phyloP scores from a whole-genome alignment of 176 grass and related monocot species.

The Aegilops bicornis region DNA sequence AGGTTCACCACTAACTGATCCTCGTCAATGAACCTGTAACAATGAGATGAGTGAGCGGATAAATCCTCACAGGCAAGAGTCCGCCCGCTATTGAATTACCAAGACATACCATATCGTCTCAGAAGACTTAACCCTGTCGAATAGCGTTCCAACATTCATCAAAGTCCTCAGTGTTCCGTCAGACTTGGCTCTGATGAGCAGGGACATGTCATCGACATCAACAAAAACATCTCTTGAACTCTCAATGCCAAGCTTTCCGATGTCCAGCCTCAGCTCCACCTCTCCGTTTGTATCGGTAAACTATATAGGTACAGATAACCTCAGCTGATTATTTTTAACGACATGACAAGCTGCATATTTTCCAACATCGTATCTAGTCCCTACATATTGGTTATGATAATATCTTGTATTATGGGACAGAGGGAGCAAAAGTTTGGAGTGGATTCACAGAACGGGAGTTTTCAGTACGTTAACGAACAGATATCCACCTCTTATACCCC shows the following conservation, averaged over 20 bases:
- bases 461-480: not conserved
- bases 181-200: conserved; percentile 82
- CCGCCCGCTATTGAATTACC: not conserved
- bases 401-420: too few relatives aligned
- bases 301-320: conserved; percentile 21
- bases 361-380: not conserved
- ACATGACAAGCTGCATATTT: not conserved
- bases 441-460: not conserved
- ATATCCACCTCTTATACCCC: not conserved
- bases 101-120: conserved; percentile 81
- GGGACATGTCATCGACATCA: conserved; percentile 72
- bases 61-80: not conserved
- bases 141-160: conserved; percentile 59
- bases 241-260: conserved; percentile 57
- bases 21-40: conserved; percentile 86
- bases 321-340: conserved; percentile 12
- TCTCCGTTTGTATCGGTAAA: conserved; percentile 66
- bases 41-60: not conserved
- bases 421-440: not conserved
- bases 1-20: conserved; percentile 83
- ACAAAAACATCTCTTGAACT: conserved; percentile 80
- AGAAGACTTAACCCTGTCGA: conserved; percentile 84
- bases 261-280: conserved; percentile 83
- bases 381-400: too few relatives aligned
- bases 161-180: conserved; percentile 74